Conservation (phyloP, 2,329 filamentous ascomycete species). For the Fusarium vanettenii region DNA sequence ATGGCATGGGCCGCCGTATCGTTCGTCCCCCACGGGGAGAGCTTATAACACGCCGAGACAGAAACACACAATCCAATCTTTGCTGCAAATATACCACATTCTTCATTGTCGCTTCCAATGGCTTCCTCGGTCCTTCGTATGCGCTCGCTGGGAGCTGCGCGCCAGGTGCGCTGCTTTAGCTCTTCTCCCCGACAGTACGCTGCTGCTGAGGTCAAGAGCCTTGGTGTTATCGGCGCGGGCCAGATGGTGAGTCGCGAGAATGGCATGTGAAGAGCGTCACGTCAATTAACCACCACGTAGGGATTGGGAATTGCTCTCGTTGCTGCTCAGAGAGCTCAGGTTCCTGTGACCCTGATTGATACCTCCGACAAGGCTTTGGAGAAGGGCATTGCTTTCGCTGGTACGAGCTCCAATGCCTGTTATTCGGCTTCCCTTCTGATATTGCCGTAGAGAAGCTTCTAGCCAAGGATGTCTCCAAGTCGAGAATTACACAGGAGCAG, state of each 20-base stretch:
- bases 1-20: constrained; percentile 29
- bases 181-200: constrained; percentile 69
- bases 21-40: constrained; percentile 32
- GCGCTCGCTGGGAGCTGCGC: constrained; percentile 49
- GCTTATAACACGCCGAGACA: constrained; percentile 11
- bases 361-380: constrained; percentile 85
- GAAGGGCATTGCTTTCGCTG: constrained; percentile 90
- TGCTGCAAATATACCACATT: neutral
- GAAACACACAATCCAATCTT: constrained; percentile 6
- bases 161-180: constrained; percentile 73
- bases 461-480: constrained; percentile 90
- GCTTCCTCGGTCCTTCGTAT: constrained; percentile 53
- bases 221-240: constrained; percentile 93
- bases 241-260: constrained; percentile 79
- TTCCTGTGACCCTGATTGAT: constrained; percentile 90
- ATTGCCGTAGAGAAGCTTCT: constrained; percentile 81
- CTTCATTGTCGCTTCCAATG: constrained; percentile 46
- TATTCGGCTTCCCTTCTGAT: constrained; percentile 4
- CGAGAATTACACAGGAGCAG: constrained; percentile 83
- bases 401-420: constrained; percentile 54
- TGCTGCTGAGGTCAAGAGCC: constrained; percentile 78
- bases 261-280: constrained; percentile 52
- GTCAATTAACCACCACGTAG: constrained; percentile 58
- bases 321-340: constrained; percentile 83
- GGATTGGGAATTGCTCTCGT: constrained; percentile 96